Percentiles rank a stretch among this genome's conserved stretches.
phyloP scores from a whole-genome alignment of 192 early-diverging fungal species.

The Linderina pennispora region DNA sequence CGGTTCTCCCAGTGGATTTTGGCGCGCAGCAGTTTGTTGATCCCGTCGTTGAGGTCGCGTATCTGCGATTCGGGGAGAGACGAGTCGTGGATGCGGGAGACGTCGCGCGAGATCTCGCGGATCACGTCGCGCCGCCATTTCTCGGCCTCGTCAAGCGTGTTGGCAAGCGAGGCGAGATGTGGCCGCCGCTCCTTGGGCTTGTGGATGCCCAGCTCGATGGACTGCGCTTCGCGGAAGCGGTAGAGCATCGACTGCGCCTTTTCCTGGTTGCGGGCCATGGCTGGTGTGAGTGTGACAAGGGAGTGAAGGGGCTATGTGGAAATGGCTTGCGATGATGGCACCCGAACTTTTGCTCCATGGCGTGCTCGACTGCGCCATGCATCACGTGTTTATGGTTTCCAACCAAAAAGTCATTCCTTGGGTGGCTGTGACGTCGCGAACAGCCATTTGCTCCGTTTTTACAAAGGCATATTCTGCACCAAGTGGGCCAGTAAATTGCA shows the following conservation, averaged over 20 bases:
- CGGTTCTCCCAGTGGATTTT: slow-evolving; percentile 89
- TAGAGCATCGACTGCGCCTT: slow-evolving; percentile 99
- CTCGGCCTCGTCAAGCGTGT: slow-evolving; percentile 73
- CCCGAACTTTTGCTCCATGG: too few relatives aligned
- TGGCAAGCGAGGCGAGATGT: slow-evolving; percentile 60
- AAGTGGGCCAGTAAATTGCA: too few relatives aligned
- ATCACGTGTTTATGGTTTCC: too few relatives aligned
- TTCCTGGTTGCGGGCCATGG: slow-evolving; percentile 94
- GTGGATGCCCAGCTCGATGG: slow-evolving; percentile 66
- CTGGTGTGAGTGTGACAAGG: too few relatives aligned
- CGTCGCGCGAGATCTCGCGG: slow-evolving; percentile 80
- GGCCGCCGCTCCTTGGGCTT: slow-evolving; percentile 68
- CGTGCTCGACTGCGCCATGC: too few relatives aligned
- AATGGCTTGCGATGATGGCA: too few relatives aligned
- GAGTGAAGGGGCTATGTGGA: too few relatives aligned
- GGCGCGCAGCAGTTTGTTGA: slow-evolving; percentile 90
- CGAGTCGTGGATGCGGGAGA: slow-evolving; percentile 89
- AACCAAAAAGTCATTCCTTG: too few relatives aligned
- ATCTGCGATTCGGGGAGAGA: slow-evolving; percentile 85
- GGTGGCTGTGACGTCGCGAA: too few relatives aligned
- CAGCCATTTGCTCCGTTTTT: too few relatives aligned
- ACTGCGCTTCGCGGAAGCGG: slow-evolving; percentile 93
- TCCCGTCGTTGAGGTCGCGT: slow-evolving; percentile 91
- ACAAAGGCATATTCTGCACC: too few relatives aligned
- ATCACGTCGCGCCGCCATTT: slow-evolving; percentile 88